Base-by-base conservation (phyloP, 495 filamentous ascomycete species). In the Xylaria cubensis region DNA sequence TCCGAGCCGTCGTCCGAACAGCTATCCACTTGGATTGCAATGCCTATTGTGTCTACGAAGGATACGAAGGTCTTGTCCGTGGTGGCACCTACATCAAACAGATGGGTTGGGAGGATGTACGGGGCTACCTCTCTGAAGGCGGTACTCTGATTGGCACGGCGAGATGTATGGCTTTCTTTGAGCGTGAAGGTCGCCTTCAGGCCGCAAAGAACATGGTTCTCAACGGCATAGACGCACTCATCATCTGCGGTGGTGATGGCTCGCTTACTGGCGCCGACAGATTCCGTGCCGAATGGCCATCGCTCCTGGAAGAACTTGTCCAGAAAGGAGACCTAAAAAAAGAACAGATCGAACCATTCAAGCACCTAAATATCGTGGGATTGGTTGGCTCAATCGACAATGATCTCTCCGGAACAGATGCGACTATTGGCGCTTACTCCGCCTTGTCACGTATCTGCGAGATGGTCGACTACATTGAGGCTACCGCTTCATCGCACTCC, bases 341-440 rank as follows among this genome's bases (percentile, higher is more conserved):
- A 41, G 88, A 92, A 44, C 90, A 98, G 77, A 80, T 92, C 48
- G 81, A 88, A 34, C 89, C 92, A 1, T 95, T 92, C 83, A 85
- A 87, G 72, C 88, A 94, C 67, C 86, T 99, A 72, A 98, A 98
- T 82, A 97, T 99, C 72, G 94, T 97, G 36, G 97, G 97, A 26
- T 85, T 98, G 65, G 97, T 99, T 24, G 97, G 97, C 29, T 97
- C 93, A 36, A 99, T 99, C 70, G 97, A 99, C 86, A 99, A 99
- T 79, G 97, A 99, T 78, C 92, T 99, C 84, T 95, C 94, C 50
- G 92, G 92, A 66, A 99, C 97, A 29, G 97, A 99, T 78, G 95
- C 96, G 65, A 99, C 97, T 29, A 98, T 99, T 80, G 97, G 97
- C 61, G 96, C 94, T 75, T 98, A 97, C 83, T 97, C 94, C 42